Conservation (phyloP, 306 rosid genomes). For the Cucurbita argyrosperma region DNA sequence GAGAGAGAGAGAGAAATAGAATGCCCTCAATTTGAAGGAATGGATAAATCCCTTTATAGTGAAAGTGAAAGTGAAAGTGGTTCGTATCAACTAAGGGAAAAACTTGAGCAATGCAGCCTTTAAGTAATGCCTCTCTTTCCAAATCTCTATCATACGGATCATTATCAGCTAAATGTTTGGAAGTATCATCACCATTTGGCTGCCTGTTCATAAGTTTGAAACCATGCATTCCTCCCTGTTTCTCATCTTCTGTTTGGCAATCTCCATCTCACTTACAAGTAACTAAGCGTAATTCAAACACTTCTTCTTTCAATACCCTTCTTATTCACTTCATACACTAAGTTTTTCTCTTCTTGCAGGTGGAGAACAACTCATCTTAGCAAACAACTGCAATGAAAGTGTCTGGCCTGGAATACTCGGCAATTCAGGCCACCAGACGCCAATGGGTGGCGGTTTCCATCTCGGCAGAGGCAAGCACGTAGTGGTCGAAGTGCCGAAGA, state of each 20-base stretch:
- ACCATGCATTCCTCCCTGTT: slow-evolving; percentile 6
- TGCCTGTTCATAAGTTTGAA: slow-evolving; percentile 29
- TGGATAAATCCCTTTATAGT: slow-evolving; percentile 49
- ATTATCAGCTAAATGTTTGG: neutral
- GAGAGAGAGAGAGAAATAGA: slow-evolving; percentile 2
- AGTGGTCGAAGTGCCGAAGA: slow-evolving; percentile 48
- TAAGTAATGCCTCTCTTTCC: slow-evolving; percentile 5
- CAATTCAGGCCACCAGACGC: slow-evolving; percentile 58
- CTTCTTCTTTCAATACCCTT: neutral
- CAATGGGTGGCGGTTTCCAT: slow-evolving; percentile 64
- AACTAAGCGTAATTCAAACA: neutral
- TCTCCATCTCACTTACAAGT: slow-evolving; percentile 29
- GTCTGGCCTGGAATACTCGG: slow-evolving; percentile 96
- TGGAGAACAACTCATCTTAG: slow-evolving; percentile 72
- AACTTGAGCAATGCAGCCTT: slow-evolving; percentile 12
- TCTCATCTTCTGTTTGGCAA: slow-evolving; percentile 18
- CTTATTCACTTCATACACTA: neutral
- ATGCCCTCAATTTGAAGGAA: slow-evolving; percentile 45
- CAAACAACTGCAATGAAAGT: slow-evolving; percentile 73
- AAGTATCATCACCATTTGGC: neutral
- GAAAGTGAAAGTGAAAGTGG: slow-evolving; percentile 41
- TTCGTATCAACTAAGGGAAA: slow-evolving; percentile 17
- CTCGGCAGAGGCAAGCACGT: slow-evolving; percentile 67
- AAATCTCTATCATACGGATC: slow-evolving; percentile 11
- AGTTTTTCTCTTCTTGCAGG: slow-evolving; percentile 27